Evolutionary conservation across 495 filamentous ascomycete genomes (phyloP), one percentile per base, ranked within the genome.

Genomic region (Trichoderma virens): DNA sequence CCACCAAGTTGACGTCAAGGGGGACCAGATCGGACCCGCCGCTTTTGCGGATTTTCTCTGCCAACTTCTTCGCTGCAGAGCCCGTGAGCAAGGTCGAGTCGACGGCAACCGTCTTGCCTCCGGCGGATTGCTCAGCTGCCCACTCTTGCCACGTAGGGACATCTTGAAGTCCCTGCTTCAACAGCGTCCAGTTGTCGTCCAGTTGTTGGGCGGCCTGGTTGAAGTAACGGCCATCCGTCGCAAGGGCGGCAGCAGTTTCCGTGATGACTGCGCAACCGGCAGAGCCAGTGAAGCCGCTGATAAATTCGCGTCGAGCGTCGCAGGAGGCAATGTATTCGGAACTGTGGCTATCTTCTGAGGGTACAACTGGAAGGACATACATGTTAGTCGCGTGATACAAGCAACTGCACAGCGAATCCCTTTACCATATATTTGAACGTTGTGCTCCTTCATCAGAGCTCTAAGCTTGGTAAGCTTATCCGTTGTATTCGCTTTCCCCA

Each of bases 61-160:
- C 79, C 30, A 99, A 82, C 74, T 94, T 95, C 63, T 92, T 87
- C 25, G 93, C 95, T 65, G 90, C 85, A 80, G 89, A 80, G 65
- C 89, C 88, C 64, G 91, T 90, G 70, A 98, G 88, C 65, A 98
- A 81, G 18, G 89, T 88, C 2, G 95, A 91, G 74, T 99, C 95
- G 54, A 99, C 91, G 62, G 89, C 95, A 23, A 98, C 93, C 43
- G 82, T 81, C 78, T 96, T 96, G 62, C 90, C 91, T 45, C 85
- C 90, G 62, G 89, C 86, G 28, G 92, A 84, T 73, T 96, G 88
- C 62, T 94, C 89, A 47, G 87, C 88, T 25, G 89, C 89, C 95
- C 95, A 99, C 75, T 99, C 95, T 74, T 97, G 92, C 91, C 94
- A 98, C 3, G 93, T 97, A 7, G 91, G 93, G 31, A 97, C 92